Conservation (phyloP, 2,329 filamentous ascomycete species). For the Metarhizium brunneum region DNA sequence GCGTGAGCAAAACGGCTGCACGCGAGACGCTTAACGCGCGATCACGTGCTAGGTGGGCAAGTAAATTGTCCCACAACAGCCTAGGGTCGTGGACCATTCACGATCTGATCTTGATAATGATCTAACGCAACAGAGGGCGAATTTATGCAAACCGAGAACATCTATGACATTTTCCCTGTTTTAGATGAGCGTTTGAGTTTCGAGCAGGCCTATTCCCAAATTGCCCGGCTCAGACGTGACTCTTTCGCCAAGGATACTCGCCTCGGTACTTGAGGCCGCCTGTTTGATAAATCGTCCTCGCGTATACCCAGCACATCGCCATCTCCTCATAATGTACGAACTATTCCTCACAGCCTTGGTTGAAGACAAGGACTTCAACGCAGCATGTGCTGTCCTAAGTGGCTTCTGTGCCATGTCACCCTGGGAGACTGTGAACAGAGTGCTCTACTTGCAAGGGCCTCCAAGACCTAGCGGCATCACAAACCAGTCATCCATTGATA, state of each 20-base stretch:
- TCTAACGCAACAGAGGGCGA: not conserved
- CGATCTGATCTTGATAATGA: not conserved
- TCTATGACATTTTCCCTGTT: not conserved
- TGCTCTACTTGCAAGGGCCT: conserved; percentile 45
- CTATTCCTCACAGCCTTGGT: conserved; percentile 48
- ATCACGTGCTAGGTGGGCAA: conserved; percentile 1
- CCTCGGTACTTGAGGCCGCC: not conserved
- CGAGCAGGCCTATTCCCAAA: not conserved
- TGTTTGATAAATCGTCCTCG: not conserved
- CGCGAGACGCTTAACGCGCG: not conserved
- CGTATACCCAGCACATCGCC: not conserved
- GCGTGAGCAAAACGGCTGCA: not conserved
- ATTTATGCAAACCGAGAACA: not conserved
- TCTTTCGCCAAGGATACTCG: not conserved
- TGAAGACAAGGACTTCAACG: conserved; percentile 37
- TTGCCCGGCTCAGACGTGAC: not conserved
- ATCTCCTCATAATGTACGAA: conserved; percentile 40
- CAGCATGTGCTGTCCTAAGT: conserved; percentile 42
- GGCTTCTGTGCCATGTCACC: conserved; percentile 49
- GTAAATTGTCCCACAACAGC: not conserved
- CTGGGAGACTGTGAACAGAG: conserved; percentile 37
- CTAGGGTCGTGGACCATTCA: not conserved
- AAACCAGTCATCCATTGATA: conserved; percentile 29
- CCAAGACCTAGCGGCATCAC: conserved; percentile 35
- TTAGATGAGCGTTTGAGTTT: not conserved